phyloP scores from a whole-genome alignment of 2,329 filamentous ascomycete species.

The Pseudogymnoascus sp. region DNA sequence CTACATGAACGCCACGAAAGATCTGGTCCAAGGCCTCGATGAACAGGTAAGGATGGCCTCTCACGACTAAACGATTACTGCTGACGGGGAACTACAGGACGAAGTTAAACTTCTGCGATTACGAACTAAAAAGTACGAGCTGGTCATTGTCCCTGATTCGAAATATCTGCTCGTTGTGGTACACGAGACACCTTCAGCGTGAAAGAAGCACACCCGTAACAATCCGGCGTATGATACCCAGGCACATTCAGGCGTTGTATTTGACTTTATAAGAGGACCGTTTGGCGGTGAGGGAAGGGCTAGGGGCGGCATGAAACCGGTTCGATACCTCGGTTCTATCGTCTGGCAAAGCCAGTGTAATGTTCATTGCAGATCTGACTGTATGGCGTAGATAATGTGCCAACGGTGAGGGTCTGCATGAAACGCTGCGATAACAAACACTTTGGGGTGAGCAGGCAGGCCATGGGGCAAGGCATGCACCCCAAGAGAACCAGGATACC shows the following conservation, averaged over 20 bases:
- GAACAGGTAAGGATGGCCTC: slow-evolving; percentile 46
- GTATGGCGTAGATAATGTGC: background rate
- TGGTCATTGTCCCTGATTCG: slow-evolving; percentile 74
- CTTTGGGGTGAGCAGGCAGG: background rate
- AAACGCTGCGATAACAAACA: background rate
- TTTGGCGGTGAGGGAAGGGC: background rate
- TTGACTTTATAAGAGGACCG: background rate
- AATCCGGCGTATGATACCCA: slow-evolving; percentile 13
- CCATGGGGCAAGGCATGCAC: background rate
- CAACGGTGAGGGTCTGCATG: background rate
- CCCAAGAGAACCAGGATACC: background rate
- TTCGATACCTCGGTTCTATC: background rate
- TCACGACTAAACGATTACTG: slow-evolving; percentile 12
- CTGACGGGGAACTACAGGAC: slow-evolving; percentile 45
- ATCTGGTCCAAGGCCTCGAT: slow-evolving; percentile 66
- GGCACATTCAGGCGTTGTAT: slow-evolving; percentile 12
- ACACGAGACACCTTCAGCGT: slow-evolving; percentile 72
- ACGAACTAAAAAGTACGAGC: slow-evolving; percentile 77
- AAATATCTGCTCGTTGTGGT: slow-evolving; percentile 76
- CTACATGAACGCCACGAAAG: slow-evolving; percentile 63
- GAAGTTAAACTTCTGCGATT: slow-evolving; percentile 70
- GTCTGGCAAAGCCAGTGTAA: background rate
- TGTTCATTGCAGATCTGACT: background rate
- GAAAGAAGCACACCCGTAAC: slow-evolving; percentile 15
- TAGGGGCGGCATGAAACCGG: background rate